Evolutionary conservation across 305 asterid species (phyloP), one percentile per base, ranked within the genome.

Genomic region (Stenogyne calaminthoides): DNA sequence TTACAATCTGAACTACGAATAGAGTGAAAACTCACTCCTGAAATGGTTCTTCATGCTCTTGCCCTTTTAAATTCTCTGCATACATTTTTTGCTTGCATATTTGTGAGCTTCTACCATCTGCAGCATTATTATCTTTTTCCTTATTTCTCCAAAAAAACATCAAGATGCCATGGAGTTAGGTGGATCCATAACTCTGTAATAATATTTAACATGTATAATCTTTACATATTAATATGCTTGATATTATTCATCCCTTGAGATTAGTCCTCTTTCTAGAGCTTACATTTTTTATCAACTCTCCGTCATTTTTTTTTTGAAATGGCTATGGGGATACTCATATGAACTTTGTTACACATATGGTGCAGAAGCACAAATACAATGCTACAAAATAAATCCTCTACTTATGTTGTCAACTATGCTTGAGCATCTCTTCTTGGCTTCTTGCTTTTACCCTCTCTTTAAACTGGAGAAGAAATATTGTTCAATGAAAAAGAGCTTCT

Each of bases 11-110:
- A 71, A 32, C 76, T 67, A 70, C 40, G 67, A 34, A 58, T 29
- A 7, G 62, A 27, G 51, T 37, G 8, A 64, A 8, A 40, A 3
- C 19, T 25, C 20, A 61, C 25, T 27, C 72, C 22, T 14, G 18
- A 76, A 65, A 69, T 32, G 42, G 70, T 69, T 57, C 59, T 70
- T 64, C 66, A 44, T 77, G 59, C 44, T 34, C 65, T 72, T 61
- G 54, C 11, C 40, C 55, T 40, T 42, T n/a, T 59, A n/a, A n/a
- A n/a, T n/a, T n/a, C n/a, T n/a, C n/a, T n/a, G n/a, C n/a, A n/a
- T 18, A 54, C 12, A 18, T 20, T 68, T 51, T 47, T 70, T 42
- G 32, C 60, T 25, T 51, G 34, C 29, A 58, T 9, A 51, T 67
- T 10, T 12, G 14, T 19, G 44, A 52, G 44, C 47, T 40, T 66